Conservation (phyloP, 495 filamentous ascomycete species). For the Penicillium mononematosum region DNA sequence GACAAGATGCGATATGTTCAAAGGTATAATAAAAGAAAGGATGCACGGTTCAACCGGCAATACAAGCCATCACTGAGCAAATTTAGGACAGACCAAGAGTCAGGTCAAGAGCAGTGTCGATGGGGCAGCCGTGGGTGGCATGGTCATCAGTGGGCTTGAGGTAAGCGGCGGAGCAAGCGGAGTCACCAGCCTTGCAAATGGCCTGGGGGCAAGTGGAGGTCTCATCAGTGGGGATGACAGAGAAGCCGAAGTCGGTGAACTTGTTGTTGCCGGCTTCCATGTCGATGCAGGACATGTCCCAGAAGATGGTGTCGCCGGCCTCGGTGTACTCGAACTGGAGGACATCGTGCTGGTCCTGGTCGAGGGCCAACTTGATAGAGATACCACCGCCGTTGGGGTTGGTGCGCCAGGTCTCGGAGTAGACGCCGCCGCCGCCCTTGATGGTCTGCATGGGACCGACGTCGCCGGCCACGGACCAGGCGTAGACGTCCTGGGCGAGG, state of each 20-base stretch:
- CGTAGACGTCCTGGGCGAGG: slow-evolving; percentile 37
- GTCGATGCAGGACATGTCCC: slow-evolving; percentile 49
- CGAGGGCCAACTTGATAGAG: slow-evolving; percentile 45
- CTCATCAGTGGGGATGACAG: slow-evolving; percentile 32
- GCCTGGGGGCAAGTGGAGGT: slow-evolving; percentile 37
- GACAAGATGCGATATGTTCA: slow-evolving; percentile 11
- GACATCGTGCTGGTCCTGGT: slow-evolving; percentile 31
- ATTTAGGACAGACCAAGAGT: slow-evolving; percentile 35
- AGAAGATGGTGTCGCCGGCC: slow-evolving; percentile 37
- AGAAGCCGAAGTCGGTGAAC: slow-evolving; percentile 46
- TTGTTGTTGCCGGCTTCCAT: slow-evolving; percentile 34
- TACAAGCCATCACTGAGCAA: slow-evolving; percentile 2
- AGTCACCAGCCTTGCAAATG: slow-evolving; percentile 40
- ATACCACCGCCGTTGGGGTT: slow-evolving; percentile 44
- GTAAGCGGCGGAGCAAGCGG: slow-evolving; percentile 42
- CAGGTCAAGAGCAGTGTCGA: slow-evolving; percentile 41
- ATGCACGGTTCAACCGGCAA: slow-evolving; percentile 34
- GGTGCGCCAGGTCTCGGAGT: slow-evolving; percentile 37
- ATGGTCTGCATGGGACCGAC: slow-evolving; percentile 34
- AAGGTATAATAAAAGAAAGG: slow-evolving; percentile 18
- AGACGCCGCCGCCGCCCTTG: slow-evolving; percentile 29
- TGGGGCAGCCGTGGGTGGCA: slow-evolving; percentile 48
- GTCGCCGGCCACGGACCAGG: slow-evolving; percentile 40
- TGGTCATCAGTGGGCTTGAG: slow-evolving; percentile 43
- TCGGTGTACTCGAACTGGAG: slow-evolving; percentile 50